phyloP scores from a whole-genome alignment of 768 basidiomycete genomes.

The Podaxis sp. region DNA sequence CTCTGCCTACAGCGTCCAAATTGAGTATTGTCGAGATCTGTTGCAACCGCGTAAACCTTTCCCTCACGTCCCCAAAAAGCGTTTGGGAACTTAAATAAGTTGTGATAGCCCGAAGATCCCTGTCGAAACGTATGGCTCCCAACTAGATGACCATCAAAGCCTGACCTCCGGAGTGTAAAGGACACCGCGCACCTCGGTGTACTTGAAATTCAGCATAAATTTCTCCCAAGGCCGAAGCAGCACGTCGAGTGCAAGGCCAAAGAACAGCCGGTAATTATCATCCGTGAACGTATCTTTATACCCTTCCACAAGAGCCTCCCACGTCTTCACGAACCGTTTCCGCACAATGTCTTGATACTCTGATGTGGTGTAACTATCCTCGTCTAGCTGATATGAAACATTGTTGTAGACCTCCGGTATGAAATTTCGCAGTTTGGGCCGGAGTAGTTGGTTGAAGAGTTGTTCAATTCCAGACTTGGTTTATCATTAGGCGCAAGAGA shows the following conservation, averaged over 20 bases:
- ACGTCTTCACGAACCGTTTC: slow-evolving; percentile 86
- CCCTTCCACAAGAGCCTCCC: slow-evolving; percentile 83
- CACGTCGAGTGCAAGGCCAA: slow-evolving; percentile 79
- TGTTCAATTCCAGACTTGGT: slow-evolving; percentile 81
- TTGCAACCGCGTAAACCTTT: slow-evolving; percentile 88
- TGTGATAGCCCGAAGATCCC: slow-evolving; percentile 81
- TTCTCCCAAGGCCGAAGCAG: slow-evolving; percentile 97
- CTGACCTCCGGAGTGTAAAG: background rate
- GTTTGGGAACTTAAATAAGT: slow-evolving; percentile 86
- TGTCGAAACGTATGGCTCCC: slow-evolving; percentile 93
- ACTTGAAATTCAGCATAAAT: slow-evolving; percentile 71
- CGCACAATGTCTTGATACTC: slow-evolving; percentile 84
- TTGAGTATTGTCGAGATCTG: slow-evolving; percentile 92
- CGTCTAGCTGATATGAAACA: slow-evolving; percentile 83
- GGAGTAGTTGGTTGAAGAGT: slow-evolving; percentile 90
- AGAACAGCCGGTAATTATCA: slow-evolving; percentile 81
- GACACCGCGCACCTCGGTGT: slow-evolving; percentile 68
- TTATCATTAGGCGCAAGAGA: background rate
- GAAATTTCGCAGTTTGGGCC: slow-evolving; percentile 81
- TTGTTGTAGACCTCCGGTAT: slow-evolving; percentile 89
- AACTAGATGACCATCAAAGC: slow-evolving; percentile 45
- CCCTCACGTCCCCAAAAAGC: slow-evolving; percentile 83
- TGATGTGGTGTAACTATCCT: slow-evolving; percentile 76
- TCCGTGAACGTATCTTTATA: slow-evolving; percentile 91
- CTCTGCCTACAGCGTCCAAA: slow-evolving; percentile 62